Percentiles rank a stretch among this genome's conserved stretches.
Conservation (phyloP, 441 rosid species). For the Rhodomyrtus psidioides region DNA sequence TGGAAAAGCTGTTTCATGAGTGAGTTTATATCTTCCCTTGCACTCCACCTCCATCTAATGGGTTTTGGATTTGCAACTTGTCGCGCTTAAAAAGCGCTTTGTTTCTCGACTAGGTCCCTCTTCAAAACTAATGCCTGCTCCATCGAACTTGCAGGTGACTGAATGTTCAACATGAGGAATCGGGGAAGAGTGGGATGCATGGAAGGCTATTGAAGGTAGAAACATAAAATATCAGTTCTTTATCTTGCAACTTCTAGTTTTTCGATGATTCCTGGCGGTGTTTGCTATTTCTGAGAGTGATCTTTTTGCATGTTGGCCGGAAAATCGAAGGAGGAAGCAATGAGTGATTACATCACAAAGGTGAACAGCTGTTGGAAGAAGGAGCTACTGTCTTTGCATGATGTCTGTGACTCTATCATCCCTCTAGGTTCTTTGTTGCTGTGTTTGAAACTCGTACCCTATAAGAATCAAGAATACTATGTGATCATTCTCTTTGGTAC, state of each 20-base stretch:
- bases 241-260: not conserved
- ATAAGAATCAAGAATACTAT: not conserved
- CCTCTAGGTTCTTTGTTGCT: not conserved
- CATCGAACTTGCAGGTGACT: slow-evolving; percentile 41
- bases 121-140: not conserved
- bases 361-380: slow-evolving; percentile 74
- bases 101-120: not conserved
- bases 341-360: slow-evolving; percentile 76
- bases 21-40: not conserved
- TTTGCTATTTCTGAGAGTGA: not conserved
- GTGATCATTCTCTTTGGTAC: not conserved
- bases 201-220: slow-evolving; percentile 87
- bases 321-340: slow-evolving; percentile 77
- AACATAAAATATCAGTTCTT: not conserved
- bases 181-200: slow-evolving; percentile 96
- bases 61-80: not conserved
- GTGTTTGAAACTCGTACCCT: not conserved
- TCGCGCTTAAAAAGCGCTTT: not conserved
- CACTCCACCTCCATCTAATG: not conserved
- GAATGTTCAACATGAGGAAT: slow-evolving; percentile 64
- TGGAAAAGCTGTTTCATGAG: not conserved
- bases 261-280: not conserved
- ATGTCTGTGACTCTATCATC: not conserved
- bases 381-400: slow-evolving; percentile 23
- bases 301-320: slow-evolving; percentile 21